Base-by-base conservation (phyloP, 73 alveolate species). In the Effrenium voratum region DNA sequence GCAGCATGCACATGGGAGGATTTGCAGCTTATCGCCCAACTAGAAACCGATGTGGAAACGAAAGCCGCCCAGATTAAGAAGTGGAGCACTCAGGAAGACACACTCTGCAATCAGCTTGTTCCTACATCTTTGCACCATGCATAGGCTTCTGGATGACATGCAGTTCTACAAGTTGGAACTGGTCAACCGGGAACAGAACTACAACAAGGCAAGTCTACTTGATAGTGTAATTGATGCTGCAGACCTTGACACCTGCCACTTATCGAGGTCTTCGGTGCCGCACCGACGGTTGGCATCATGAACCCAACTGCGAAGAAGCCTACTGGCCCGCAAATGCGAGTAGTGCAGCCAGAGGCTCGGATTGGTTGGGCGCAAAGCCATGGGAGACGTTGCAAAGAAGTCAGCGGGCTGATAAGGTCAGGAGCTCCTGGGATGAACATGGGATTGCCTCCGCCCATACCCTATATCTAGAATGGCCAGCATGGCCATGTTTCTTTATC, bases 111-210 rank as follows among this genome's bases (percentile, higher is more conserved):
- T n/a, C n/a, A n/a, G n/a, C n/a, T n/a, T n/a, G n/a, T n/a, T n/a
- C n/a, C n/a, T n/a, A n/a, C n/a, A n/a, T n/a, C n/a, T n/a, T n/a
- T n/a, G n/a, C n/a, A n/a, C n/a, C n/a, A 77, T 99, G n/a, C 99
- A 88, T 83, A 99, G 99, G 95, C 99, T 99, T 5, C 99, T 99
- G 85, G 99, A 99, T 83, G 99, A 99, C 79, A 99, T 99, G 99
- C 99, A 99, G 91, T 99, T 99, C 99, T 99, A 99, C 99, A 99
- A 99, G 99, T 99, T 99, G 46, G 99, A 99, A 91, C 99, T 99
- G 45, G 99, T 99, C 30, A 99, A 99, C 94, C 99, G 99, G 85
- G 99, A 99, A 98, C 99, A 99, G 86, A 99, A 97, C 98, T 99
- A 99, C 98, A 99, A 99, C 99, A 99, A 99, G 99, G 95, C 82